Conservation (phyloP, 495 filamentous ascomycete genomes). For the Penicillium fimorum region DNA sequence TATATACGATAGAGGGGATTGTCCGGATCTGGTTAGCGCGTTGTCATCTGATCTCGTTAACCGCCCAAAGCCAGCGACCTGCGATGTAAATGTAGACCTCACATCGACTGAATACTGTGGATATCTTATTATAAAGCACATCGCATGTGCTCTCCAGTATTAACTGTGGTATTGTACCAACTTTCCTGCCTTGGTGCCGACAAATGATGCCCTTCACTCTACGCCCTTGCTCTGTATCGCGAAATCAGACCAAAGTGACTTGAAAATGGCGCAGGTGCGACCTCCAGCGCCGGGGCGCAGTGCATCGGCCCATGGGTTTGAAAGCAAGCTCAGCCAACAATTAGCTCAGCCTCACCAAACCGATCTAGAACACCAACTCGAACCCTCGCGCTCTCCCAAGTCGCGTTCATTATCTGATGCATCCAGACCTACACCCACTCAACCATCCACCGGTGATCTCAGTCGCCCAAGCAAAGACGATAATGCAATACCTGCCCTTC, state of each 20-base stretch:
- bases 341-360: slow-evolving; percentile 28
- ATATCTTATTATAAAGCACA: background rate
- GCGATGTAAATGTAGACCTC: background rate
- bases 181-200: slow-evolving; percentile 4
- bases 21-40: slow-evolving; percentile 8
- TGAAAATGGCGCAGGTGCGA: slow-evolving; percentile 26
- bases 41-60: slow-evolving; percentile 15
- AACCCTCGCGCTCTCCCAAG: slow-evolving; percentile 31
- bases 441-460: slow-evolving; percentile 29
- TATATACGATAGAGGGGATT: background rate
- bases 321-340: slow-evolving; percentile 46
- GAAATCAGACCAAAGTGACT: slow-evolving; percentile 6
- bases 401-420: slow-evolving; percentile 48
- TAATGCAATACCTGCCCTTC: slow-evolving; percentile 57
- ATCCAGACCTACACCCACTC: slow-evolving; percentile 32
- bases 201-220: slow-evolving; percentile 1
- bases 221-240: slow-evolving; percentile 6
- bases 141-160: background rate
- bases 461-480: slow-evolving; percentile 71
- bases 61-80: slow-evolving; percentile 9
- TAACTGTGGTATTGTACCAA: background rate
- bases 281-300: slow-evolving; percentile 27
- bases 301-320: slow-evolving; percentile 28
- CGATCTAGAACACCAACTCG: slow-evolving; percentile 21
- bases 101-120: background rate